These are phyloP conservation scores for Entrophospora sp. DNA, from an alignment of 192 early-diverging fungal genomes.

Conservation along the genomic window DNA sequence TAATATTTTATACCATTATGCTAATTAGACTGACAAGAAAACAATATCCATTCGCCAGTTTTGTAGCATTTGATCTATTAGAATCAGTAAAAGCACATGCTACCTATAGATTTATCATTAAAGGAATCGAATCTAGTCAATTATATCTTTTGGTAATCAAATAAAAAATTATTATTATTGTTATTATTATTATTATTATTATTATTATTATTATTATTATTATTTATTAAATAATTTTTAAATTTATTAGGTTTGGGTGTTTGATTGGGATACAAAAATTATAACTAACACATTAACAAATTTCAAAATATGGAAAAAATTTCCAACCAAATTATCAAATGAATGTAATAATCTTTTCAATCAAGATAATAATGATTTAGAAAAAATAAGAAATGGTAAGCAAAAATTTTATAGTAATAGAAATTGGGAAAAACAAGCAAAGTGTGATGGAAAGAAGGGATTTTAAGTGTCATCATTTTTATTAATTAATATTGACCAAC, in stretches of 20 bases:
- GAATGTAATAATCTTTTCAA: not conserved
- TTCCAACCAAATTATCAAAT: not conserved
- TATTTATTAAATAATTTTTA: not conserved
- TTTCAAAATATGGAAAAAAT: not conserved
- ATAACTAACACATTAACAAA: slow-evolving; percentile 22
- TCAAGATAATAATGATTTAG: not conserved
- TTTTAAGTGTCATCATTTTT: too few relatives aligned
- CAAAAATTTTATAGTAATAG: too few relatives aligned
- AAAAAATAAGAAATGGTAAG: too few relatives aligned
- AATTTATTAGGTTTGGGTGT: slow-evolving; percentile 41
- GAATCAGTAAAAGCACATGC: slow-evolving; percentile 50
- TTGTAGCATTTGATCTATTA: slow-evolving; percentile 35
- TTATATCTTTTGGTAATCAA: slow-evolving; percentile 36
- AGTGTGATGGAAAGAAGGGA: too few relatives aligned
- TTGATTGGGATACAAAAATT: slow-evolving; percentile 46
- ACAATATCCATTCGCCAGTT: slow-evolving; percentile 29
- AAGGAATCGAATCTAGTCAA: slow-evolving; percentile 25
- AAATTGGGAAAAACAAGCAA: too few relatives aligned
- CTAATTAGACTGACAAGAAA: slow-evolving; percentile 15
- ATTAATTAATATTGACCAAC: not conserved
- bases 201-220: slow-evolving; percentile 13
- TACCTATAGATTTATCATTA: slow-evolving; percentile 42
- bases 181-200: not conserved
- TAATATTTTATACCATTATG: too few relatives aligned
- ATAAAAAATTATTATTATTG: not conserved